A percentile compares a stretch with the other conserved stretches of the same genome.
Evolutionary conservation across 768 basidiomycete genomes (phyloP).

Genomic region (Pulveroboletus frians): DNA sequence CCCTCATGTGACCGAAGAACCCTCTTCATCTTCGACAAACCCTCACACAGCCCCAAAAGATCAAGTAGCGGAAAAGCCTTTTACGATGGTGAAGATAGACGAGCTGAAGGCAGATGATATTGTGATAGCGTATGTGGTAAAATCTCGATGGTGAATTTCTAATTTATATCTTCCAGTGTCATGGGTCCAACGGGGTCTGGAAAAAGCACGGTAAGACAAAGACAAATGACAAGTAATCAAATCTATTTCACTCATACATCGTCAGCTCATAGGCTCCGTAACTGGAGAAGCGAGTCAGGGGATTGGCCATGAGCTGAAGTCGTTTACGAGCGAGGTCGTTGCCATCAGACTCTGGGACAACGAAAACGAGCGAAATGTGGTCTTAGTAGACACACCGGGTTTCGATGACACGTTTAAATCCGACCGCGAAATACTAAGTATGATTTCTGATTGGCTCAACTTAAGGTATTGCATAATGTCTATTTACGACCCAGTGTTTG

Average conservation of each 20-base stretch:
- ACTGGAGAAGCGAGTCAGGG: background rate
- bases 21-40: no score
- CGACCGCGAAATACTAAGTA: slow-evolving; percentile 9
- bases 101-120: slow-evolving; percentile 1
- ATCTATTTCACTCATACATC: background rate
- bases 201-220: slow-evolving; percentile 5
- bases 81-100: background rate
- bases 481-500: background rate
- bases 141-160: background rate
- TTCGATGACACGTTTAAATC: slow-evolving; percentile 18
- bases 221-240: background rate
- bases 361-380: background rate
- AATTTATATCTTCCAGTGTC: slow-evolving; percentile 2
- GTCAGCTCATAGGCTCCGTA: slow-evolving; percentile 10
- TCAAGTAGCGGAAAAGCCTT: background rate
- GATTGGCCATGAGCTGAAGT: slow-evolving; percentile 7
- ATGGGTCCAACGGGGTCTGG: slow-evolving; percentile 19
- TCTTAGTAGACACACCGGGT: slow-evolving; percentile 24
- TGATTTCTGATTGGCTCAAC: slow-evolving; percentile 15
- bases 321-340: slow-evolving; percentile 7
- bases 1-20: no score
- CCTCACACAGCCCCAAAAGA: background rate
- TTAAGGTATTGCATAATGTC: slow-evolving; percentile 1
- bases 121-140: slow-evolving; percentile 8
- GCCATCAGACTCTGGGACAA: slow-evolving; percentile 6